Conservation (phyloP, 2,329 filamentous ascomycete genomes). For the Ophiocordyceps polyrhachis-furcata region DNA sequence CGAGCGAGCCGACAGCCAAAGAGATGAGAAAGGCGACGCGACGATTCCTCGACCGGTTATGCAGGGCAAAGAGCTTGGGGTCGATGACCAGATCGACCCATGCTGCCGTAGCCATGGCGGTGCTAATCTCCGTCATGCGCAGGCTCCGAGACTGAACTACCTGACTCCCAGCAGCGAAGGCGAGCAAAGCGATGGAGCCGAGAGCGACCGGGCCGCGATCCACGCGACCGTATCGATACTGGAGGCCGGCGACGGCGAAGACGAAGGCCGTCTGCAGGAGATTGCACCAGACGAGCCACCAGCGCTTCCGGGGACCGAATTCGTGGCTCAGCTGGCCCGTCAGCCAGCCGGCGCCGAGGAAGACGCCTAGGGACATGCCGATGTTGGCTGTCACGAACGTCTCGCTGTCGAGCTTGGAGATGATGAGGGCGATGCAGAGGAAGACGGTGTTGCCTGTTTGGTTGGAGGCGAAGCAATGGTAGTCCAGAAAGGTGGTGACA, state of each 20-base stretch:
- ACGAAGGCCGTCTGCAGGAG: conserved; percentile 34
- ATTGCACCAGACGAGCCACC: conserved; percentile 36
- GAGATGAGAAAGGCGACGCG: conserved; percentile 28
- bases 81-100: conserved; percentile 43
- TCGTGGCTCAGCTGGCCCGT: conserved; percentile 38
- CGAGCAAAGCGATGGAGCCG: conserved; percentile 29
- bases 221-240: conserved; percentile 20
- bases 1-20: conserved; percentile 28
- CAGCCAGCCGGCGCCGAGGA: conserved; percentile 32
- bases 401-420: conserved; percentile 26
- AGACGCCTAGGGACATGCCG: conserved; percentile 33
- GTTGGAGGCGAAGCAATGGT: conserved; percentile 43
- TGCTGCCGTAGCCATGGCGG: conserved; percentile 45
- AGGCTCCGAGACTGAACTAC: conserved; percentile 37
- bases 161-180: conserved; percentile 37
- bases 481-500: conserved; percentile 40
- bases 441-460: conserved; percentile 49
- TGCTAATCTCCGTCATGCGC: conserved; percentile 40
- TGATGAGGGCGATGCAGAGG: conserved; percentile 30
- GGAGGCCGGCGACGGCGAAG: conserved; percentile 30
- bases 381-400: conserved; percentile 35
- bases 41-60: conserved; percentile 31
- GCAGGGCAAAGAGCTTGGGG: conserved; percentile 22
- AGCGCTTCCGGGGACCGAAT: conserved; percentile 27
- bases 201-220: conserved; percentile 19